Evolutionary conservation across 805 yeast species (phyloP), one percentile per base, ranked within the genome.

Genomic region (Priceomyces melissophilus): DNA sequence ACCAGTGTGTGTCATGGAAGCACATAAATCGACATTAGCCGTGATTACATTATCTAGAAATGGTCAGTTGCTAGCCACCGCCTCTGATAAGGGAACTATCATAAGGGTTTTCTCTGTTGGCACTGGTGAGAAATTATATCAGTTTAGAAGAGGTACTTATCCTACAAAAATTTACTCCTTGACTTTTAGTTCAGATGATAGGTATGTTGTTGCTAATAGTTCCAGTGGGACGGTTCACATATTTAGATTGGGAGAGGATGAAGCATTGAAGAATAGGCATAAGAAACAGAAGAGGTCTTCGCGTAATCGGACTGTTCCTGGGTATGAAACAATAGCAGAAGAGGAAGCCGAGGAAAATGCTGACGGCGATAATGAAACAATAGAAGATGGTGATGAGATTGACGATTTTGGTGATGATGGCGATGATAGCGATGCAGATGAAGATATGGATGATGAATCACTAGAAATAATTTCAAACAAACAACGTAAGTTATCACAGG

Each of bases 221-320:
- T 80, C 95, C 2, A 87, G 95, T 14, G 95, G 87, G 33, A 93
- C 99, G 0, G 90, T 93, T 15, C 99, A 93, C 61, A 80, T 93
- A 30, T 93, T 91, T 71, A 75, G 89, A 43, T 62, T 90, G 39
- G 85, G 81, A 1, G 79, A 74, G 26, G 73, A 67, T 10, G 75
- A 69, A 52, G 60, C 72, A 2, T 52, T 69, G 34, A 70, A 58
- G 20, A 64, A 51, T 38, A 69, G 67, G 44, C 71, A 67, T 35
- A 57, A 56, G 38, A 51, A 55, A 30, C 25, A 20, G 8, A 63
- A 58, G 37, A 52, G 57, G 28, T 51, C 40, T 15, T 38, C 41
- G 13, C 48, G 48, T 30, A 45, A 39, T 10, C 48, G 42, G 20
- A 4, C 37, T 4, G 15, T 23, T 35, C 35, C 45, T 10, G 48